phyloP scores from a whole-genome alignment of 169 alveolate species.

The Amoebophrya sp. region DNA sequence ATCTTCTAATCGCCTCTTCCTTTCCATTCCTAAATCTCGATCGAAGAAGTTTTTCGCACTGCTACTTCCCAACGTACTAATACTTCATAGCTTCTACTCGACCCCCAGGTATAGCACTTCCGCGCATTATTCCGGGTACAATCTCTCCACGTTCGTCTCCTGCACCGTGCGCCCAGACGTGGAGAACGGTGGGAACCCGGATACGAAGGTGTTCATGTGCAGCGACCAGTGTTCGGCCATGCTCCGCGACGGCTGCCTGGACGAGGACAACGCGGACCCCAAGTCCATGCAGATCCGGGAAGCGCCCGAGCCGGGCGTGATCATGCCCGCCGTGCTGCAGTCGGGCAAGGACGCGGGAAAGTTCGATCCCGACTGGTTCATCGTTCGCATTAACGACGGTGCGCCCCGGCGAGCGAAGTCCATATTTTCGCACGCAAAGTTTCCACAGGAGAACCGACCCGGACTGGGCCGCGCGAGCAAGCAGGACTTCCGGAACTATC shows the following conservation, averaged over 20 bases:
- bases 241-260: not conserved
- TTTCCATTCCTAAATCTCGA: no score
- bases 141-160: slow-evolving; percentile 49
- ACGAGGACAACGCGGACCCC: not conserved
- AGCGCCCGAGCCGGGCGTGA: not conserved
- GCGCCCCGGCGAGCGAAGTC: slow-evolving; percentile 24
- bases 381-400: slow-evolving; percentile 32
- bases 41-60: no score
- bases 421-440: slow-evolving; percentile 3
- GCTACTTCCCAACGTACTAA: no score
- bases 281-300: not conserved
- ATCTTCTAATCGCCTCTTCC: no score
- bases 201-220: slow-evolving; percentile 53
- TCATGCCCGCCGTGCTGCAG: slow-evolving; percentile 30
- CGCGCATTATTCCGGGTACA: slow-evolving; percentile 54
- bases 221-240: slow-evolving; percentile 34
- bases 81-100: no score
- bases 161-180: slow-evolving; percentile 61
- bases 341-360: slow-evolving; percentile 22
- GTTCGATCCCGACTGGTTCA: slow-evolving; percentile 36
- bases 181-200: slow-evolving; percentile 47
- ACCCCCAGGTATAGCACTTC: slow-evolving; percentile 28
- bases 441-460: slow-evolving; percentile 27
- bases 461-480: no score
- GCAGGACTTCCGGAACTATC: not conserved